Percentiles rank a stretch among this genome's conserved stretches.
phyloP scores from a whole-genome alignment of 345 rosid species.

The Heritiera fomes region DNA sequence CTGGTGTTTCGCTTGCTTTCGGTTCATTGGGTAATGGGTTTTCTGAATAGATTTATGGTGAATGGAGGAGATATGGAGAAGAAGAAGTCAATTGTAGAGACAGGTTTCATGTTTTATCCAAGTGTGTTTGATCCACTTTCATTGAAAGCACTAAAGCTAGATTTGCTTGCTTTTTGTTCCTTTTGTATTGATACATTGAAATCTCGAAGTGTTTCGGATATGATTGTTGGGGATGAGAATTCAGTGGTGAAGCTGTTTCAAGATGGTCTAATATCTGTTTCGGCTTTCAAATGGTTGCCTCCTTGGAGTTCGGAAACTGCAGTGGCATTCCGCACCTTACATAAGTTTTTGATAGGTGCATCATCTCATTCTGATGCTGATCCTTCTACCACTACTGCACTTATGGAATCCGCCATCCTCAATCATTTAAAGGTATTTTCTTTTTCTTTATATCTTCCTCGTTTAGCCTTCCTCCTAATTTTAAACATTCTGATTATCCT shows the following conservation, averaged over 20 bases:
- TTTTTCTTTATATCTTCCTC: background rate
- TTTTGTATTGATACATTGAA: constrained; percentile 46
- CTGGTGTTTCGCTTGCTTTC: constrained; percentile 83
- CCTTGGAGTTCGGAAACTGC: constrained; percentile 94
- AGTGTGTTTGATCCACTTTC: constrained; percentile 93
- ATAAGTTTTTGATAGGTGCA: constrained; percentile 77
- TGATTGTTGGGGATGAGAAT: constrained; percentile 37
- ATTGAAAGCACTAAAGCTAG: constrained; percentile 81
- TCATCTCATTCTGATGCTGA: constrained; percentile 67
- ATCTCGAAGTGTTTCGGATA: constrained; percentile 24
- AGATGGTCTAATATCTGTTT: constrained; percentile 71
- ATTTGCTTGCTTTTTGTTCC: constrained; percentile 72
- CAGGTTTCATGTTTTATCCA: constrained; percentile 70
- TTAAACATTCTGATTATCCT: background rate
- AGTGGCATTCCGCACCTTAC: constrained; percentile 78
- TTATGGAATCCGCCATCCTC: constrained; percentile 61
- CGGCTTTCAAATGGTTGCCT: constrained; percentile 92
- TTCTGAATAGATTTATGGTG: constrained; percentile 48
- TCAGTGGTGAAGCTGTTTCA: constrained; percentile 54
- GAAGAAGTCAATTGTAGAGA: constrained; percentile 51
- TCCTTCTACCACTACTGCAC: constrained; percentile 53
- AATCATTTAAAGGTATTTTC: constrained; percentile 66
- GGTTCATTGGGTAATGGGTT: constrained; percentile 81
- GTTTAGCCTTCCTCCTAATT: constrained; percentile 8
- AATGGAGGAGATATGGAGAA: constrained; percentile 51